Base-by-base conservation (phyloP, 23 red algal genomes). In the Gracilaria vermiculophylla region DNA sequence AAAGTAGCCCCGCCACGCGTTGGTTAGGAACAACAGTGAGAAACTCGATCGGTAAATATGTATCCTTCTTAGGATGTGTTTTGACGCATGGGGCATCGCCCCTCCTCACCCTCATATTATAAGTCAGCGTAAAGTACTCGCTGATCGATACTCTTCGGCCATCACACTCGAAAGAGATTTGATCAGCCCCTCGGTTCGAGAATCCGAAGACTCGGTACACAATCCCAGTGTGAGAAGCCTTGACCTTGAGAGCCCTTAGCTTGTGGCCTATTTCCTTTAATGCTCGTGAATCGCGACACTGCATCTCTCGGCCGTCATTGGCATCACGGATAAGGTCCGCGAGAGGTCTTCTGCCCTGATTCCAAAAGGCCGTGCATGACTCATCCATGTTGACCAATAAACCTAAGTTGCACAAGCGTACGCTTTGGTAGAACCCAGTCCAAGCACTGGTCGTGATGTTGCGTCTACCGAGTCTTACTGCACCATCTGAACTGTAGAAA, bases 381-480 rank as follows among this genome's bases (percentile, higher is more conserved):
- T 81, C 75, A 41, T 91, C 87, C 21, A 91, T 57, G 25, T 91
- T 91, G 9, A 91, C 42, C 0, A 91, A 31, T 32, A 81, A 58
- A 32, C 87, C 87, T 17, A 41, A 15, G 9, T 66, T 23, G 37
- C 56, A 69, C 21, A 91, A 6, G 17, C 87, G 87, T 0, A 48
- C 76, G 43, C 87, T 91, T 72, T 91, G 87, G 35, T 91, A 91
- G 48, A 91, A 91, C 0, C 87, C 87, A 7, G 70, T 69, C 87
- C 87, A 91, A 1, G 87, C 87, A 80, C 75, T 81, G 50, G 58
- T 60, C 8, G 69, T 78, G 67, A 55, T 6, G 52, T 76, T 55
- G 5, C 75, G 36, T 13, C 73, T 36, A 20, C 75, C 74, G 9
- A 91, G 87, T 5, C 7, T 15, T 21, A 21, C 31, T 28, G 57